Base-by-base conservation (phyloP, 208 protist genomes). In the Trypanosoma rangeli region DNA sequence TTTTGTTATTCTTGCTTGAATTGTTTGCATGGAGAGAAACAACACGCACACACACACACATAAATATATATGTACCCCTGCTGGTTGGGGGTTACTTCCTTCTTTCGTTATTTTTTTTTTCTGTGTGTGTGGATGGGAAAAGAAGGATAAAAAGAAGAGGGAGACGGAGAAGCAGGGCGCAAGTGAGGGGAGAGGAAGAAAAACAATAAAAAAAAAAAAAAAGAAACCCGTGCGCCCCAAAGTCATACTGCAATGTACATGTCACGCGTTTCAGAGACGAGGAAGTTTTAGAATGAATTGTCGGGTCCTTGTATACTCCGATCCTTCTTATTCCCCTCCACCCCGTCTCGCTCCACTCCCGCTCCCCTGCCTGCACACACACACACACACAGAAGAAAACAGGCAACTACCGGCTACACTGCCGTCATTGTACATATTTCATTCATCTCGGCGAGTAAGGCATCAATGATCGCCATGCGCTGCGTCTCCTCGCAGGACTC, bases 401-500 rank as follows among this genome's bases (percentile, higher is more conserved):
- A 49, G 62, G 46, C 54, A 31, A 35, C 5, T 20, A 5, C 18
- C 44, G 3, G 26, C 52, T 62, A 56, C 18, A 5, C 22, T 46
- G 9, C 18, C 31, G 24, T 53, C 39, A 33, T 67, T 50, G 26
- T 67, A 65, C 52, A 62, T 59, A 78, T 37, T 49, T 64, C 46
- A 15, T 46, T 62, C 52, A 56, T 70, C 48, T 64, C 73, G 20
- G 64, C 57, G 16, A 83, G 24, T 5, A 37, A 33, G 0, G n/a
- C 53, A 54, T 92, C 84, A n/a, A 84, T 68, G 29, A 92, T 33
- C 18, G 24, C 50, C 89, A 94, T 94, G 7, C 89, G 82, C 28
- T 70, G 54, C 7, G 76, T 83, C 66, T 94, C 89, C 67, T 94
- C 89, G 5, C 58, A 20, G 18, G 78, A 54, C 42, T 80, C 73